These are phyloP conservation scores for Bruguiera hainesii DNA, from an alignment of 441 rosid genomes.

Conservation along the genomic window DNA sequence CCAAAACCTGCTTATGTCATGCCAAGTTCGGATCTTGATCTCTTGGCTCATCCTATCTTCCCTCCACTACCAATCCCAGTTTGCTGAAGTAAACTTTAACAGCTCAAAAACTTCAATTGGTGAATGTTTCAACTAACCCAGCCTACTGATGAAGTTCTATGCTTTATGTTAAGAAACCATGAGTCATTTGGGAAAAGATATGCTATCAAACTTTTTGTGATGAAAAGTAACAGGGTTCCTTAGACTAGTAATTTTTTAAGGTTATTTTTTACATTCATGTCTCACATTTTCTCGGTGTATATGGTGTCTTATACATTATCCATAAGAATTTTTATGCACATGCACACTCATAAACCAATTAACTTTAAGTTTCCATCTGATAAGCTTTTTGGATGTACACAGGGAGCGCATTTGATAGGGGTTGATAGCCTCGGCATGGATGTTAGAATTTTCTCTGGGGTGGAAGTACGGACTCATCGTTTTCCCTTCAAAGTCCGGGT, in stretches of 20 bases:
- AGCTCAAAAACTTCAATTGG: neutral
- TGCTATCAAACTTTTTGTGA: no score
- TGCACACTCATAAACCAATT: neutral
- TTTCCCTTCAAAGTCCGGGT: conserved; percentile 89
- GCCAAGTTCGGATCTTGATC: no score
- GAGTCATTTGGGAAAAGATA: neutral
- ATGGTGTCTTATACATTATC: neutral
- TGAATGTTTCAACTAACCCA: neutral
- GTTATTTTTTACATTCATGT: no score
- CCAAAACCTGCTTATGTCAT: no score
- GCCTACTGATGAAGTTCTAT: neutral
- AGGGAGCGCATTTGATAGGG: conserved; percentile 77
- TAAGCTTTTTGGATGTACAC: conserved; percentile 17
- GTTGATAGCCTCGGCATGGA: conserved; percentile 93
- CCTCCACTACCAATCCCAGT: neutral
- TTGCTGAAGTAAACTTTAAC: neutral
- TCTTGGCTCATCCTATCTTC: no score
- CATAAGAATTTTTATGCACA: neutral
- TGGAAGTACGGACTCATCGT: conserved; percentile 78
- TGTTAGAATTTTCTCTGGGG: conserved; percentile 73
- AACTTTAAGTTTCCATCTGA: conserved; percentile 3
- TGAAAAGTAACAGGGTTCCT: no score
- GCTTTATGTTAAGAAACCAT: neutral
- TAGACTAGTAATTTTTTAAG: no score
- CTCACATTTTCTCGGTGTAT: no score